phyloP scores from a whole-genome alignment of 2,329 filamentous ascomycete genomes.

The Aspergillus jensenii region DNA sequence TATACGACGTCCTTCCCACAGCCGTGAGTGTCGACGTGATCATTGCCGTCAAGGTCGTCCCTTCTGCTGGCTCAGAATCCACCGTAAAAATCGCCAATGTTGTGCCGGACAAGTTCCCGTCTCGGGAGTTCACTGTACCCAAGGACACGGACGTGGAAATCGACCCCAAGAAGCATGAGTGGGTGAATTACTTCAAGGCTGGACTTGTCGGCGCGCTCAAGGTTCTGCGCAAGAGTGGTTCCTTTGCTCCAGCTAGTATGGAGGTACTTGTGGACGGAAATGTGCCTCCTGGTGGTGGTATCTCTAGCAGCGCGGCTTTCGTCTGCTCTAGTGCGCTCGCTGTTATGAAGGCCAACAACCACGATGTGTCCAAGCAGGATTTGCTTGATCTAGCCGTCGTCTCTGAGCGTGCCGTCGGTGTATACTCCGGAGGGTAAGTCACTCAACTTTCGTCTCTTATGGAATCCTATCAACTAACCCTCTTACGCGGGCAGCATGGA shows the following conservation, averaged over 20 bases:
- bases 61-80: slow-evolving; percentile 45
- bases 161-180: slow-evolving; percentile 81
- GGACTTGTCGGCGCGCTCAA: slow-evolving; percentile 80
- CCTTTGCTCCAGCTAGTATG: slow-evolving; percentile 72
- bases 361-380: slow-evolving; percentile 84
- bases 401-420: slow-evolving; percentile 88
- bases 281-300: slow-evolving; percentile 85
- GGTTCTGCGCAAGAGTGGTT: slow-evolving; percentile 64
- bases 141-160: slow-evolving; percentile 67
- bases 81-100: slow-evolving; percentile 81
- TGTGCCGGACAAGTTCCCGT: slow-evolving; percentile 70
- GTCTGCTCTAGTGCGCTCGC: slow-evolving; percentile 87
- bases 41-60: slow-evolving; percentile 68
- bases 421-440: slow-evolving; percentile 87
- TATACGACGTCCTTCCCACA: slow-evolving; percentile 95
- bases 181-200: slow-evolving; percentile 98
- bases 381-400: slow-evolving; percentile 91
- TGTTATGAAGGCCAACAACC: slow-evolving; percentile 81
- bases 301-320: slow-evolving; percentile 92
- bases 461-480: slow-evolving; percentile 6
- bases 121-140: slow-evolving; percentile 72
- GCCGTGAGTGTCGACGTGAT: slow-evolving; percentile 90
- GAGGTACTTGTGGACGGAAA: slow-evolving; percentile 87
- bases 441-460: background rate
- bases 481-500: slow-evolving; percentile 69